Conservation (phyloP, 2,329 filamentous ascomycete species). For the Fusarium graminum region DNA sequence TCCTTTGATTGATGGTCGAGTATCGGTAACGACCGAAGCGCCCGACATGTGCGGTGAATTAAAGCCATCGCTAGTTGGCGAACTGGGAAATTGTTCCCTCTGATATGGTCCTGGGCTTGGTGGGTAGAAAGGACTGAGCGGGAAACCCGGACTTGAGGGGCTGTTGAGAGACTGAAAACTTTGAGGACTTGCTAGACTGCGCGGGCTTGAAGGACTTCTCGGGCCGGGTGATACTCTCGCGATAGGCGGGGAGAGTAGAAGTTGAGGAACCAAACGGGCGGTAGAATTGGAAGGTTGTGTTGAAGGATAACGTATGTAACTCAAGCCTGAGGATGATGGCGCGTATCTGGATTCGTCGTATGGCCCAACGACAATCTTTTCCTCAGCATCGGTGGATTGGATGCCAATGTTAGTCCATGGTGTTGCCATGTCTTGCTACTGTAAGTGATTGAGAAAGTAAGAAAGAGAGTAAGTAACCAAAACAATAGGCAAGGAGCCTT, state of each 20-base stretch:
- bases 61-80: constrained; percentile 42
- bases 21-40: constrained; percentile 16
- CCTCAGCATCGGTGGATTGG: constrained; percentile 23
- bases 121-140: constrained; percentile 40
- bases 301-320: constrained; percentile 39
- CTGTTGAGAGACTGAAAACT: constrained; percentile 32
- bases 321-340: constrained; percentile 38
- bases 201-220: constrained; percentile 35
- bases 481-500: constrained; percentile 11
- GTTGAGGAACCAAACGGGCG: constrained; percentile 32
- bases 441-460: not conserved
- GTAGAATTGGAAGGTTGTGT: constrained; percentile 44
- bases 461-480: constrained; percentile 1
- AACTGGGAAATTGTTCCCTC: constrained; percentile 35
- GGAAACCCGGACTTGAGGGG: constrained; percentile 40
- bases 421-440: constrained; percentile 38
- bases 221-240: constrained; percentile 34
- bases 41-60: constrained; percentile 26
- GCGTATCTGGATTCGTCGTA: constrained; percentile 40
- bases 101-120: constrained; percentile 27
- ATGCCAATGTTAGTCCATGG: constrained; percentile 40
- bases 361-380: constrained; percentile 28
- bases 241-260: constrained; percentile 45
- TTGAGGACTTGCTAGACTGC: constrained; percentile 32
- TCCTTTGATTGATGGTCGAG: constrained; percentile 21